Evolutionary conservation across 2,329 filamentous ascomycete genomes (phyloP).

Genomic region (Arthrobotrys entomopaga): DNA sequence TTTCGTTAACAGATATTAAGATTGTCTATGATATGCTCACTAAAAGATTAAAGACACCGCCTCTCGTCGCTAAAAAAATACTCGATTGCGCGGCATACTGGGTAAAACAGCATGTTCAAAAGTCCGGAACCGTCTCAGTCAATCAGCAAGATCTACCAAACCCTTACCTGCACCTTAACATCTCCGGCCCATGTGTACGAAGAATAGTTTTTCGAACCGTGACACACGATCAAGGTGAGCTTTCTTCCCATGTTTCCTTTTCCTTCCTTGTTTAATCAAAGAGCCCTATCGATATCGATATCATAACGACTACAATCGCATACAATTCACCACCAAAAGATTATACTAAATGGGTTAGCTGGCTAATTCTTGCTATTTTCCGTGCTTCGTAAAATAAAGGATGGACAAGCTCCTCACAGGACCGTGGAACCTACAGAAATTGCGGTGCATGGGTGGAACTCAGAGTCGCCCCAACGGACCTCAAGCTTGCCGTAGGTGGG

Average conservation of each 20-base stretch:
- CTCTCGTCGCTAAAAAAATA: not conserved
- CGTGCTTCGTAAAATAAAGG: not conserved
- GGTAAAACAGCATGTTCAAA: constrained; percentile 9
- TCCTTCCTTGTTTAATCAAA: not conserved
- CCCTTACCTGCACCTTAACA: not conserved
- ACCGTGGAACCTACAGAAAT: not conserved
- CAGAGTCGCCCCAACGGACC: not conserved
- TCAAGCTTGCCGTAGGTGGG: not conserved
- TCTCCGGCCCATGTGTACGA: not conserved
- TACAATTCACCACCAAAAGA: no score
- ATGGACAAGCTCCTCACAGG: not conserved
- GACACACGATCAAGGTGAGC: constrained; percentile 24
- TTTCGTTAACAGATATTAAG: not conserved
- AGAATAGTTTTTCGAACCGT: constrained; percentile 20
- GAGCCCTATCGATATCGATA: not conserved
- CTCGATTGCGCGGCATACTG: constrained; percentile 20
- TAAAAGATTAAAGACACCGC: not conserved
- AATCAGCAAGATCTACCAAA: not conserved
- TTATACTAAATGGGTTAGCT: no score
- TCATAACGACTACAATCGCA: not conserved
- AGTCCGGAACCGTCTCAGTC: not conserved
- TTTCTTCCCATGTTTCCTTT: no score
- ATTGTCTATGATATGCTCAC: not conserved
- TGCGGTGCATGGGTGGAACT: not conserved
- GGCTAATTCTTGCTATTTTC: no score